These are phyloP conservation scores for Tricholoma matsutake DNA, from an alignment of 768 basidiomycete genomes.

Conservation along the genomic window DNA sequence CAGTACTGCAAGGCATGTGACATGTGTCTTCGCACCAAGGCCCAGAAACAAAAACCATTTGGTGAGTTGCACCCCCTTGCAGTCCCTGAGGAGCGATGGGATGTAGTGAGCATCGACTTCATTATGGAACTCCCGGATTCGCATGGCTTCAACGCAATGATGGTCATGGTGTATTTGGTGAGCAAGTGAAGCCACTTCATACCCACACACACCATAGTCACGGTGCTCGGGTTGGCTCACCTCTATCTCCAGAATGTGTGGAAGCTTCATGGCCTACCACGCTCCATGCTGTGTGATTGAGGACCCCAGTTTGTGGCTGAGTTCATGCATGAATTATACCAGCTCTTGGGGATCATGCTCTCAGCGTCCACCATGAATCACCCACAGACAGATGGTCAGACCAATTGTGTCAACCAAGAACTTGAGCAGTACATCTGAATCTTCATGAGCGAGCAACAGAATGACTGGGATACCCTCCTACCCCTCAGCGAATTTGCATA, in stretches of 20 bases:
- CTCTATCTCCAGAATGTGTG: not conserved
- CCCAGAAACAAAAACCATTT: not conserved
- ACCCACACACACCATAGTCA: conserved; percentile 7
- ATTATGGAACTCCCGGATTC: conserved; percentile 1
- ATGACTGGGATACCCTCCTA: too few relatives aligned
- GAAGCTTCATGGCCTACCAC: not conserved
- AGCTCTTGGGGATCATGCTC: too few relatives aligned
- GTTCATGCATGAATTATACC: not conserved
- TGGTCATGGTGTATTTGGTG: not conserved
- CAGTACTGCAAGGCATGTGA: not conserved
- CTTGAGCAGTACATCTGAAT: too few relatives aligned
- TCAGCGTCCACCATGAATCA: too few relatives aligned
- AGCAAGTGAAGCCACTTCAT: conserved; percentile 4
- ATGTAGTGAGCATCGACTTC: not conserved
- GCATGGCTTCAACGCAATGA: not conserved
- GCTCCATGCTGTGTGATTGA: not conserved
- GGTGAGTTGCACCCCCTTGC: not conserved
- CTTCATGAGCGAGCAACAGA: too few relatives aligned
- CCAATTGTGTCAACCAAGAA: too few relatives aligned
- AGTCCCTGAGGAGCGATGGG: conserved; percentile 2
- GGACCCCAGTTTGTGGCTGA: not conserved
- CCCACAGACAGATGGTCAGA: too few relatives aligned
- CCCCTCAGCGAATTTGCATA: too few relatives aligned
- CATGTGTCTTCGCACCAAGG: not conserved
- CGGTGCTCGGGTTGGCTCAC: conserved; percentile 5